Base-by-base conservation (phyloP, 1,284 basidiomycete species). In the Ganoderma leucocontextum region DNA sequence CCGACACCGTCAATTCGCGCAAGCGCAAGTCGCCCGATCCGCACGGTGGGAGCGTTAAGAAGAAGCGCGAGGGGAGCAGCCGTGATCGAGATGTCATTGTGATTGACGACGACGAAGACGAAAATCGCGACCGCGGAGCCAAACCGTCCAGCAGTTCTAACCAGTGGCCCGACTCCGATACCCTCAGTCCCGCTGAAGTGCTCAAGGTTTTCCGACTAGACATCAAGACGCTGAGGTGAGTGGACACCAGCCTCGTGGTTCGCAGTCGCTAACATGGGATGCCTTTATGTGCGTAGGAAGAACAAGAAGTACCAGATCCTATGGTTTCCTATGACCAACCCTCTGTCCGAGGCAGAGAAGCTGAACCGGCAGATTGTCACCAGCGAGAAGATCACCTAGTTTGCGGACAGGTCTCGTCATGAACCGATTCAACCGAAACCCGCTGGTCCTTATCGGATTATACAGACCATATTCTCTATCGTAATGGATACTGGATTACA, bases 231-330 rank as follows among this genome's bases (percentile, higher is more conserved):
- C 76, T 91, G 6, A 82, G 79, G 90, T 90, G 69, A 71, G 89
- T 83, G 22, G 53, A 63, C 33, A 63, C 61, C 22, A 25, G n/a
- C 49, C 15, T 9, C n/a, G 6, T 35, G 9, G 47, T 13, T 38
- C 29, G 29, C 29, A 36, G 29, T 10, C 38, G 38, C 52, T 63
- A n/a, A 49, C 49, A 19, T 25, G 35, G 33, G 25, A 10, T 58
- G 33, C 53, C 15, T 38, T 44, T 49, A 33, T 9, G 29, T 9
- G 9, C 19, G 69, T 79, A 87, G 86, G 68, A 84, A 79, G 71
- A 84, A 86, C 68, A 78, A 86, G 68, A 82, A 86, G 42, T 92
- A 90, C 73, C 91, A 93, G 75, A 87, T 93, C 29, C 80, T 94
- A 38, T 91, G 89, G 75, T 93, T 93, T 73, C 89, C 91, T 0